phyloP scores from a whole-genome alignment of 2,329 filamentous ascomycete species.

The Simplicillium aogashimaense region DNA sequence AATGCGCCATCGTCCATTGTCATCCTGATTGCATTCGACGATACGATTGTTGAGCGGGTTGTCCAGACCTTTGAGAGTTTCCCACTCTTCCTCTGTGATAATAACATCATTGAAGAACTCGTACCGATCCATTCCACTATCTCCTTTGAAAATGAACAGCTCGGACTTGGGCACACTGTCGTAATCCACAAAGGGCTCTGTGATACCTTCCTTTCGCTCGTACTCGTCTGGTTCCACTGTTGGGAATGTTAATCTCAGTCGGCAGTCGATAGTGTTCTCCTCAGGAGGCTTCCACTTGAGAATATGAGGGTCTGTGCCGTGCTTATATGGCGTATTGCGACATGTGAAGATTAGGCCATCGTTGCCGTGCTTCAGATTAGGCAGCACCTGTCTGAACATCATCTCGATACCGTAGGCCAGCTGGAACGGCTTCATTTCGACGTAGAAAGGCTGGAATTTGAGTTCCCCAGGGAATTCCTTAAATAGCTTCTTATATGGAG shows the following conservation, averaged over 20 bases:
- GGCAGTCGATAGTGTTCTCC: slow-evolving; percentile 93
- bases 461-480: slow-evolving; percentile 59
- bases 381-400: slow-evolving; percentile 85
- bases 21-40: slow-evolving; percentile 81
- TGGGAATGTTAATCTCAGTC: slow-evolving; percentile 69
- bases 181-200: slow-evolving; percentile 63
- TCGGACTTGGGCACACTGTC: slow-evolving; percentile 66
- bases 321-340: slow-evolving; percentile 72
- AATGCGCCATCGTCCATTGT: slow-evolving; percentile 68
- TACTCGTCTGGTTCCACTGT: slow-evolving; percentile 55
- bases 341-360: slow-evolving; percentile 98
- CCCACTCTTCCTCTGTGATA: slow-evolving; percentile 73
- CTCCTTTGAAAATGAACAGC: slow-evolving; percentile 60
- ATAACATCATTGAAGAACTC: slow-evolving; percentile 56
- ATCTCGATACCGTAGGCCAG: slow-evolving; percentile 79
- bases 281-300: slow-evolving; percentile 95
- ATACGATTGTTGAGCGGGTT: slow-evolving; percentile 79
- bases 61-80: slow-evolving; percentile 60
- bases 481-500: slow-evolving; percentile 56
- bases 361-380: slow-evolving; percentile 80
- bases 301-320: slow-evolving; percentile 87
- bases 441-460: slow-evolving; percentile 62
- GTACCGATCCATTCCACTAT: slow-evolving; percentile 43
- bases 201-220: slow-evolving; percentile 57
- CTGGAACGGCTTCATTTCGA: slow-evolving; percentile 85